phyloP scores from a whole-genome alignment of 768 basidiomycete species.

The Kwoniella sp. region DNA sequence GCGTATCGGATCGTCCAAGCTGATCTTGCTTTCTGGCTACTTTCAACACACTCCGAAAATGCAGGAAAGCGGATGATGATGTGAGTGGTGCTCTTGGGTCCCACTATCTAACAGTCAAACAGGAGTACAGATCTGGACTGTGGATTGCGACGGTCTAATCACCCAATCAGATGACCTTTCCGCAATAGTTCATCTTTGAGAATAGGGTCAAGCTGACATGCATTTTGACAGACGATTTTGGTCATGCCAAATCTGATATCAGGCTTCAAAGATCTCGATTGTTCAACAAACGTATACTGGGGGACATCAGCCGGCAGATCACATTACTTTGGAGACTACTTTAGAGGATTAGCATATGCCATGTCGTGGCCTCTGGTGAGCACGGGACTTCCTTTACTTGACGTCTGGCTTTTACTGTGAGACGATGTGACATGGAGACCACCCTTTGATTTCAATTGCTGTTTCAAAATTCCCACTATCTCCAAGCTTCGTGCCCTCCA shows the following conservation, averaged over 20 bases:
- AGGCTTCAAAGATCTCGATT: conserved; percentile 53
- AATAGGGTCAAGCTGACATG: not conserved
- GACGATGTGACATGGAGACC: too few relatives aligned
- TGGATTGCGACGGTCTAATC: too few relatives aligned
- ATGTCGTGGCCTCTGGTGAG: conserved; percentile 56
- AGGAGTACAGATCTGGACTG: too few relatives aligned
- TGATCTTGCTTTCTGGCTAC: not conserved
- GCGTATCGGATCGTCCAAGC: not conserved
- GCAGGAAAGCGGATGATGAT: conserved; percentile 58
- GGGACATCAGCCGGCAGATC: conserved; percentile 54
- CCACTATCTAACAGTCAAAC: too few relatives aligned
- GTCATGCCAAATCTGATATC: conserved; percentile 57
- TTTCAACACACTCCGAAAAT: not conserved
- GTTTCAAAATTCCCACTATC: not conserved
- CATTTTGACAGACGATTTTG: conserved; percentile 49
- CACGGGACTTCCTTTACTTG: not conserved
- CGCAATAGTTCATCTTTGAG: not conserved
- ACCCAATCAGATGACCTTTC: not conserved
- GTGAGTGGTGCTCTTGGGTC: conserved; percentile 36
- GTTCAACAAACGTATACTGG: conserved; percentile 56
- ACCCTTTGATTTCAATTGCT: not conserved
- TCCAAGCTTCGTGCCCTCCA: too few relatives aligned
- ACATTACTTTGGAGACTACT: conserved; percentile 55
- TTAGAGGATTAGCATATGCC: conserved; percentile 56
- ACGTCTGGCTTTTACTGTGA: too few relatives aligned